phyloP scores from a whole-genome alignment of 2,329 filamentous ascomycete species.

The Allantophomopsis lycopodina region DNA sequence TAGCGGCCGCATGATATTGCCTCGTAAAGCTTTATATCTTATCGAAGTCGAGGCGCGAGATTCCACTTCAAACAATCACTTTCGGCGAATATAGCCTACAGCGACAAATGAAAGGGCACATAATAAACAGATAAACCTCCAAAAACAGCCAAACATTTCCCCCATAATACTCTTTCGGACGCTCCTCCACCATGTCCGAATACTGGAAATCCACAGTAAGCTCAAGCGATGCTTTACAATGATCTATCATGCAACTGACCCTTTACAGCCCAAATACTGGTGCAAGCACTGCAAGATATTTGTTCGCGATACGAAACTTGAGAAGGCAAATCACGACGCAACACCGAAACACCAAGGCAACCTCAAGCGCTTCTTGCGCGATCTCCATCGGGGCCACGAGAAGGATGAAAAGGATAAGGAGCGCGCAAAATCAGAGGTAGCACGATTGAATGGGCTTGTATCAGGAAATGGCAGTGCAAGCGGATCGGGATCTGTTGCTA shows the following conservation, averaged over 20 bases:
- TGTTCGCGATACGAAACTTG: constrained; percentile 85
- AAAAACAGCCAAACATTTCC: too few species aligned
- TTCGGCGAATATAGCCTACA: not conserved
- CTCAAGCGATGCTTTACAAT: constrained; percentile 2
- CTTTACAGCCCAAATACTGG: constrained; percentile 70
- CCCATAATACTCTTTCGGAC: too few species aligned
- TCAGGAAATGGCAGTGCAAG: constrained; percentile 21
- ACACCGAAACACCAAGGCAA: constrained; percentile 73
- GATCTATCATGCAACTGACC: not conserved
- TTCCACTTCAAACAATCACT: constrained; percentile 2
- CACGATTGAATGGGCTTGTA: constrained; percentile 69
- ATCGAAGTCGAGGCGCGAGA: too few species aligned
- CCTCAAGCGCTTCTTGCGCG: constrained; percentile 79
- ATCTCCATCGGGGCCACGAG: constrained; percentile 77
- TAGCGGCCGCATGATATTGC: too few species aligned
- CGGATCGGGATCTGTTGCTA: constrained; percentile 6
- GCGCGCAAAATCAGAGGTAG: constrained; percentile 70
- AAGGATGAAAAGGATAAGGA: constrained; percentile 70
- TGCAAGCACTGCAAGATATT: constrained; percentile 92
- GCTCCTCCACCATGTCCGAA: constrained; percentile 57
- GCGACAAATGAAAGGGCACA: too few species aligned
- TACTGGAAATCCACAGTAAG: constrained; percentile 90
- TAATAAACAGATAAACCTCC: too few species aligned
- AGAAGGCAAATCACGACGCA: constrained; percentile 78
- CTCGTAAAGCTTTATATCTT: too few species aligned